These are phyloP conservation scores for Geum urbanum DNA, from an alignment of 306 rosid species.

Conservation along the genomic window DNA sequence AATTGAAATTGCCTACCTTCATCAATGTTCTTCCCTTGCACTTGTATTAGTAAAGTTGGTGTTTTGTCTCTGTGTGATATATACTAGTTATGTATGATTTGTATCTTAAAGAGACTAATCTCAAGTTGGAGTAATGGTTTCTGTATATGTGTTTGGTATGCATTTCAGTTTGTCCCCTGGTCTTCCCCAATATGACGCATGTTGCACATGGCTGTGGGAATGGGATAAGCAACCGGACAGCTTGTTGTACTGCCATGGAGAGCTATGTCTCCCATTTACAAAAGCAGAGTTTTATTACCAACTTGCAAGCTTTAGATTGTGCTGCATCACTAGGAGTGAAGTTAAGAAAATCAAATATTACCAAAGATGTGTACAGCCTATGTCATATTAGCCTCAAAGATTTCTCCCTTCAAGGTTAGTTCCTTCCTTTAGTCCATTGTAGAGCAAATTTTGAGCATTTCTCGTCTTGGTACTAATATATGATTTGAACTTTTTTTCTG, in stretches of 20 bases:
- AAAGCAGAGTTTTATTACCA: constrained; percentile 90
- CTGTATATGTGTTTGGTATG: constrained; percentile 7
- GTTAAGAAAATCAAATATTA: constrained; percentile 53
- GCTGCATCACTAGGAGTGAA: constrained; percentile 79
- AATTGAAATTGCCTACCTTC: not conserved
- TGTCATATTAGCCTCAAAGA: constrained; percentile 89
- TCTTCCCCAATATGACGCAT: constrained; percentile 62
- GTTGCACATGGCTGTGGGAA: constrained; percentile 62
- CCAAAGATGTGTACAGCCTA: constrained; percentile 62
- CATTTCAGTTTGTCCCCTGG: constrained; percentile 74
- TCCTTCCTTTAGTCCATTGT: constrained; percentile 16
- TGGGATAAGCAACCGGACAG: constrained; percentile 56
- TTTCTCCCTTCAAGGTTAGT: constrained; percentile 94
- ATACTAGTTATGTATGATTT: not conserved
- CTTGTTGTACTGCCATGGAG: constrained; percentile 79
- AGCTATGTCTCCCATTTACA: constrained; percentile 89
- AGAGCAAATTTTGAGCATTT: constrained; percentile 11
- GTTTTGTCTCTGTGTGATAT: too few relatives aligned
- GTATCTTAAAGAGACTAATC: constrained; percentile 14
- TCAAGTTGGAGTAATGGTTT: constrained; percentile 17
- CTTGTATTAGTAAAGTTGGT: not conserved
- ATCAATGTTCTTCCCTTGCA: not conserved
- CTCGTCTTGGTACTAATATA: constrained; percentile 32
- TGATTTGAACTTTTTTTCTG: constrained; percentile 19
- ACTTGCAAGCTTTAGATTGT: constrained; percentile 93